These are phyloP conservation scores for Phytophthora hybrid DNA, from an alignment of 352 stramenopile species.

Conservation along the genomic window DNA sequence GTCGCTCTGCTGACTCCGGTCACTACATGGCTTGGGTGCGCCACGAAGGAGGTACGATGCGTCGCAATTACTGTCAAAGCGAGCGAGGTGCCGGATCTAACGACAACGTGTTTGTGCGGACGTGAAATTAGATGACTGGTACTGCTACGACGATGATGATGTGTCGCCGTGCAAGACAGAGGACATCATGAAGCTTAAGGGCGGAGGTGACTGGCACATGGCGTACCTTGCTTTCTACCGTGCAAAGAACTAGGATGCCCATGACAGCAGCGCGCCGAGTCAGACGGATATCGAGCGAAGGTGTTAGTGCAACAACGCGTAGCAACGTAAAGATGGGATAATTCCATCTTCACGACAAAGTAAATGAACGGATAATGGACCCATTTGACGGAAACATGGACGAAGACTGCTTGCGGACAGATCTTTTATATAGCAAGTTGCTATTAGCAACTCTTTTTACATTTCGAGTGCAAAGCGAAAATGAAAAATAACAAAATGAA, in stretches of 20 bases:
- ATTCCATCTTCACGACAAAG: conserved; percentile 17
- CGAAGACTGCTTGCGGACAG: neutral
- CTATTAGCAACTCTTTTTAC: conserved; percentile 40
- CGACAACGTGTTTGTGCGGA: conserved; percentile 33
- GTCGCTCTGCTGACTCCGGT: conserved; percentile 96
- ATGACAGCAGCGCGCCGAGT: neutral
- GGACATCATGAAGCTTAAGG: conserved; percentile 99
- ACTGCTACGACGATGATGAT: conserved; percentile 99
- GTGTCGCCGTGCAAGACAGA: conserved; percentile 98
- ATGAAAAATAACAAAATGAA: conserved; percentile 58
- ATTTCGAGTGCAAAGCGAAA: conserved; percentile 43
- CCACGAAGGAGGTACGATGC: conserved; percentile 74
- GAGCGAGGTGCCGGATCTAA: neutral
- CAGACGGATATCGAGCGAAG: neutral
- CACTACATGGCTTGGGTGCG: conserved; percentile 99
- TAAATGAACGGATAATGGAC: conserved; percentile 17
- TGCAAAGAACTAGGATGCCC: conserved; percentile 89
- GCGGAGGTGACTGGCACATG: conserved; percentile 99
- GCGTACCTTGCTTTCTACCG: conserved; percentile 99
- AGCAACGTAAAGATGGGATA: conserved; percentile 10
- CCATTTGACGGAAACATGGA: no score
- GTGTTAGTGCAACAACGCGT: neutral
- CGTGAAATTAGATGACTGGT: conserved; percentile 94
- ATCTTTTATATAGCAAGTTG: conserved; percentile 22
- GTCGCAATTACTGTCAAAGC: neutral